Base-by-base conservation (phyloP, 2,329 filamentous ascomycete species). In the Sclerotinia sclerotiorum region DNA sequence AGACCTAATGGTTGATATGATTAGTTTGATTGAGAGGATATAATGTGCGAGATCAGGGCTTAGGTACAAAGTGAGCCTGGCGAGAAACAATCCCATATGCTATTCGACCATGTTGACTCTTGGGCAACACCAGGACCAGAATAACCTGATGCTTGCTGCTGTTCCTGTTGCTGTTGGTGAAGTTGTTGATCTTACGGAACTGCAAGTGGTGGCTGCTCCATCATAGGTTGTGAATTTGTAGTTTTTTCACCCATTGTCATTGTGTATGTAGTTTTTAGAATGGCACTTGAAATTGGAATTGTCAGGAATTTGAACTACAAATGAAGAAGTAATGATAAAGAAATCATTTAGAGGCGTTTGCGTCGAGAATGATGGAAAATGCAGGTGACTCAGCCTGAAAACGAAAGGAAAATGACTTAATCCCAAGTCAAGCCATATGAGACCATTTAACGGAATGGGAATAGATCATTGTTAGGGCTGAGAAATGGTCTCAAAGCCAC, bases 1-100 rank as follows among this genome's bases (percentile, higher is more conserved):
- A 74, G 67, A 63, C 72, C 74, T 75, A 21, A 6, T 13, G 27
- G 5, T 58, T 10, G 29, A 67, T 15, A 24, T 49, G 7, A 19
- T 69, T 46, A 62, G 55, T 24, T 21, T 46, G 48, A 13, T 1
- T 35, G 8, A n/a, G 17, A 8, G 17, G 11, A 51, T 7, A 19
- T n/a, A n/a, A n/a, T n/a, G 29, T 62, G 19, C 1, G 63, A 32
- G 64, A 51, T 51, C 0, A n/a, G 21, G 29, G 44, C 13, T 29
- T 8, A 44, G 46, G n/a, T 67, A 67, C 65, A 67, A 17, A 62
- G 46, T 24, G 52, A 49, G 39, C 48, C 24, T 29, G 65, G 65
- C 1, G 46, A 44, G 24, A 67, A 67, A 52, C 65, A 67, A 62
- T 67, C 39, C 65, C 65, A 67, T 17, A 62, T 48, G 42, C 46